Conservation (phyloP, 352 stramenopile species). For the Saprolegnia parasitica region DNA sequence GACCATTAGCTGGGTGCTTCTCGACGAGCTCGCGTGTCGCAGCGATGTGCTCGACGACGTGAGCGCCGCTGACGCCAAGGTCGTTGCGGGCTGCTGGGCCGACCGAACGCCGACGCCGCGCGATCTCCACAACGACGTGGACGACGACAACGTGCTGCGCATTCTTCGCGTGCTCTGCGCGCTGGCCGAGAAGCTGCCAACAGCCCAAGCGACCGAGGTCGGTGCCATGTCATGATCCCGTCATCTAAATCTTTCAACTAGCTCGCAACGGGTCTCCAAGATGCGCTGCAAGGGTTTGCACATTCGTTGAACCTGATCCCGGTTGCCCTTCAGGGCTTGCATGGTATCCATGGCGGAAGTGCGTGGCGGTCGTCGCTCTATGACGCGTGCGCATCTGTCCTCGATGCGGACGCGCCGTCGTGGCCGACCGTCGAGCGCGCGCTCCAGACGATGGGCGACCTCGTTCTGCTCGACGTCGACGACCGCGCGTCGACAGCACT, state of each 20-base stretch:
- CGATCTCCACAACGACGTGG: conserved; percentile 41
- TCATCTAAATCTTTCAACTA: conserved; percentile 3
- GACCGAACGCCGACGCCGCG: conserved; percentile 30
- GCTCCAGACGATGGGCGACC: conserved; percentile 72
- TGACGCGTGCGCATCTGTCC: conserved; percentile 44
- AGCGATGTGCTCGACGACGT: conserved; percentile 46
- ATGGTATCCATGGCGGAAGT: conserved; percentile 42
- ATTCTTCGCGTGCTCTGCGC: conserved; percentile 79
- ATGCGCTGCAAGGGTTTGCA: conserved; percentile 63
- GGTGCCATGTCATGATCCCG: not conserved
- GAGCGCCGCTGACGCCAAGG: conserved; percentile 42
- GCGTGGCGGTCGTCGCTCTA: conserved; percentile 60
- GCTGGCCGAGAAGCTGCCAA: conserved; percentile 58
- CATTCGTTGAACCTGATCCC: conserved; percentile 75
- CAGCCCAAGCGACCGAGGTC: not conserved
- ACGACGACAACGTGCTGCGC: conserved; percentile 70
- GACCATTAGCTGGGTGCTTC: conserved; percentile 76
- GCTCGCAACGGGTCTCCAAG: conserved; percentile 8
- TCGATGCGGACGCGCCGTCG: not conserved
- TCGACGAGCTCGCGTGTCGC: conserved; percentile 70
- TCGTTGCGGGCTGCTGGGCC: conserved; percentile 80
- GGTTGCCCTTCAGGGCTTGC: conserved; percentile 62
- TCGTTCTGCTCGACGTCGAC: conserved; percentile 73
- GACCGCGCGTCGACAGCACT: conserved; percentile 39
- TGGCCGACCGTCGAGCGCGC: conserved; percentile 52